phyloP scores from a whole-genome alignment of 495 filamentous ascomycete genomes.

The Letharia columbiana region DNA sequence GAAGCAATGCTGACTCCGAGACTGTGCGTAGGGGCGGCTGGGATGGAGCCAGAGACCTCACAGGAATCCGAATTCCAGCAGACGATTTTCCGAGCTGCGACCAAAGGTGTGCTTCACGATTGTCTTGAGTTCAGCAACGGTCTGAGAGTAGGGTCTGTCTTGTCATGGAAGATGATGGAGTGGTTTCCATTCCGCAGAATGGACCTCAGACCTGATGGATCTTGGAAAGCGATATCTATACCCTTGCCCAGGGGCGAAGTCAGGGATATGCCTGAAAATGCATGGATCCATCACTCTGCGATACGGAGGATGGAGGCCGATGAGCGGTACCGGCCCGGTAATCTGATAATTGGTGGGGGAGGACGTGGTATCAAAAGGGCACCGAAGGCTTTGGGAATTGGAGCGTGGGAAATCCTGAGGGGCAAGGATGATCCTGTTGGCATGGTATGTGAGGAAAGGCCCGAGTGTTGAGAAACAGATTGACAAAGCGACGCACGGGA shows the following conservation, averaged over 20 bases:
- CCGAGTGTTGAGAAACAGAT: conserved; percentile 12
- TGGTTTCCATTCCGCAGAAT: conserved; percentile 78
- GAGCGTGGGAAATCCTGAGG: conserved; percentile 60
- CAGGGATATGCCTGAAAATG: conserved; percentile 67
- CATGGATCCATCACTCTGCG: conserved; percentile 63
- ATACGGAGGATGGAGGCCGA: conserved; percentile 63
- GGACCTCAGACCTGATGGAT: conserved; percentile 64
- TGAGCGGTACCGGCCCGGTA: conserved; percentile 63
- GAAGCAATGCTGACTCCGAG: background rate
- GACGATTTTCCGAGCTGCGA: conserved; percentile 49
- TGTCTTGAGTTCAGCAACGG: conserved; percentile 62
- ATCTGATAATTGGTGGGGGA: conserved; percentile 72
- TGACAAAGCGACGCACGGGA: background rate
- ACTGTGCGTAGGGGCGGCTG: conserved; percentile 5
- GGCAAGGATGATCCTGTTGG: conserved; percentile 58
- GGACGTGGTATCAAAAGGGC: conserved; percentile 60
- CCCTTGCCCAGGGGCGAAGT: conserved; percentile 73
- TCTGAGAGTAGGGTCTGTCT: conserved; percentile 45
- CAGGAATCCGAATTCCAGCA: conserved; percentile 40
- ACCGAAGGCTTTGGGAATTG: conserved; percentile 54
- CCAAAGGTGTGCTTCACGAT: conserved; percentile 62
- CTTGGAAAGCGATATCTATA: conserved; percentile 76
- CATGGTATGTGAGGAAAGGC: conserved; percentile 47
- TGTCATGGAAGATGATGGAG: conserved; percentile 78
- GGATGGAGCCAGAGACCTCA: conserved; percentile 19